Conservation (phyloP, 2,329 filamentous ascomycete genomes). For the Pseudovirgaria hyperparasitica region DNA sequence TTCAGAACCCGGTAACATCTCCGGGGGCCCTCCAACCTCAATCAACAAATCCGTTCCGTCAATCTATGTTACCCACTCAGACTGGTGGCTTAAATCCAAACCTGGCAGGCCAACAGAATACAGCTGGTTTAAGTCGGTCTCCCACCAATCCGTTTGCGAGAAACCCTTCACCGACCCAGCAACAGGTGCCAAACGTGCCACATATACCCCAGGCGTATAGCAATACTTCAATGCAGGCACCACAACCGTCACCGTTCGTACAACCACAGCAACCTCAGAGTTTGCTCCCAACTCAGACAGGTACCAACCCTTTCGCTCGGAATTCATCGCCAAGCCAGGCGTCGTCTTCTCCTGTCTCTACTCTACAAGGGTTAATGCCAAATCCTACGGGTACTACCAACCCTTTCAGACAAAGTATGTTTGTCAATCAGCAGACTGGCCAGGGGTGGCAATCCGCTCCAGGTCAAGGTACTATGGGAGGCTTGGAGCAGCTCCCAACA, state of each 20-base stretch:
- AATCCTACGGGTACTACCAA: constrained; percentile 85
- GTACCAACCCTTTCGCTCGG: constrained; percentile 60
- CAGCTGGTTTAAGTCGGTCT: too few species aligned
- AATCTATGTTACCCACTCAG: constrained; percentile 58
- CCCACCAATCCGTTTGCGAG: constrained; percentile 85
- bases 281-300: constrained; percentile 47
- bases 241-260: constrained; percentile 25
- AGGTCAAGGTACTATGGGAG: constrained; percentile 68
- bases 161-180: too few species aligned
- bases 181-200: constrained; percentile 1
- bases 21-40: constrained; percentile 34
- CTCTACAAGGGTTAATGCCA: constrained; percentile 36
- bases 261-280: constrained; percentile 25
- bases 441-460: constrained; percentile 71
- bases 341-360: constrained; percentile 11
- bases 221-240: too few species aligned
- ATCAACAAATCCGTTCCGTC: constrained; percentile 84
- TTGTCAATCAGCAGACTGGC: constrained; percentile 80
- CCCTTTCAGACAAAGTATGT: constrained; percentile 82
- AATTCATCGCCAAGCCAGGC: constrained; percentile 29
- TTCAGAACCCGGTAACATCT: constrained; percentile 17
- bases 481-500: constrained; percentile 65
- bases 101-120: too few species aligned
- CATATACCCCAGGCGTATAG: constrained; percentile 3
- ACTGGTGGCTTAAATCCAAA: constrained; percentile 7